phyloP scores from a whole-genome alignment of 2,329 filamentous ascomycete genomes.

The Nectriaceae sp. region DNA sequence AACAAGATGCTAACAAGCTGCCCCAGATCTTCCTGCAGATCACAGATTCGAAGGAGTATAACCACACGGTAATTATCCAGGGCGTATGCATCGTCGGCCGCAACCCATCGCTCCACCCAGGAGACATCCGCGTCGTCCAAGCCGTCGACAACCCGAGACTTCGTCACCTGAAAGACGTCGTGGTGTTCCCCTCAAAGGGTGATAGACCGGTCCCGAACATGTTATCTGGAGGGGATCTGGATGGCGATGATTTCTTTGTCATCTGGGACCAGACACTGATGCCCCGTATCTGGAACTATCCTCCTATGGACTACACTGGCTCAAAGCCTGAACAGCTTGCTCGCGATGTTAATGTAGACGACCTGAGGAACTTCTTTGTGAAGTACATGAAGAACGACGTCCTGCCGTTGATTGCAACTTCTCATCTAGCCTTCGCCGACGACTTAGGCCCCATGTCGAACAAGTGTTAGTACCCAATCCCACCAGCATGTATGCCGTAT shows the following conservation, averaged over 20 bases:
- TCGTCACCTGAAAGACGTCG: conserved; percentile 77
- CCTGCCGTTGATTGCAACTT: conserved; percentile 75
- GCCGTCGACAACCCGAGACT: conserved; percentile 77
- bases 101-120: conserved; percentile 92
- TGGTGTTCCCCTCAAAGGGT: conserved; percentile 83
- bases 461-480: conserved; percentile 58
- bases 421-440: conserved; percentile 81
- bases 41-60: conserved; percentile 55
- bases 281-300: conserved; percentile 67
- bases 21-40: conserved; percentile 92
- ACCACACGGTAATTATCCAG: conserved; percentile 64
- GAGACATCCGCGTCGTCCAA: conserved; percentile 84
- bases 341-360: conserved; percentile 66
- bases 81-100: conserved; percentile 83
- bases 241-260: conserved; percentile 94
- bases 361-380: conserved; percentile 85
- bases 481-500: too few species aligned
- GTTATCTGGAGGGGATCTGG: conserved; percentile 94
- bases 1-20: conserved; percentile 53
- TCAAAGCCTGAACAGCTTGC: conserved; percentile 57
- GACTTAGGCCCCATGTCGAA: conserved; percentile 63
- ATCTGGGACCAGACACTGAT: conserved; percentile 84
- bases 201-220: conserved; percentile 87
- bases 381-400: conserved; percentile 90
- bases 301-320: conserved; percentile 76